Evolutionary conservation across 345 rosid genomes (phyloP).

Genomic region (Corchorus capsularis): DNA sequence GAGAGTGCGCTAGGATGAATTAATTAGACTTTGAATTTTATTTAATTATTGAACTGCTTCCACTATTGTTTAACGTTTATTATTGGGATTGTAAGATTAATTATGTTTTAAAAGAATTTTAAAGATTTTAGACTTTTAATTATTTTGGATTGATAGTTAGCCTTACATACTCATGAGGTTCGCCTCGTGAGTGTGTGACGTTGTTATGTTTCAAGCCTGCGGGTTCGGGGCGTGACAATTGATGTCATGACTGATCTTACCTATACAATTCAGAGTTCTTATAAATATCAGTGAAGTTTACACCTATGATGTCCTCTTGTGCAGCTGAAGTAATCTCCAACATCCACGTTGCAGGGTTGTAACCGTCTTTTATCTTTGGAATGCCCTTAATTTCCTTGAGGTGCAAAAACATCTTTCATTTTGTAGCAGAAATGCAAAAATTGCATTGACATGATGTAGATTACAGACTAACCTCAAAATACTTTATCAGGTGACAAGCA

Average conservation of each 20-base stretch:
- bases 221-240: too few relatives aligned
- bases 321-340: slow-evolving; percentile 55
- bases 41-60: too few relatives aligned
- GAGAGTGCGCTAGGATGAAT: too few relatives aligned
- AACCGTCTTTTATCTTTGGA: slow-evolving; percentile 61
- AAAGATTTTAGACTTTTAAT: too few relatives aligned
- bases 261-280: slow-evolving; percentile 56
- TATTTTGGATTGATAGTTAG: too few relatives aligned
- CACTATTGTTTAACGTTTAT: too few relatives aligned
- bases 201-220: too few relatives aligned
- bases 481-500: slow-evolving; percentile 26
- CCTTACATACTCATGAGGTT: too few relatives aligned
- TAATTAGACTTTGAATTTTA: too few relatives aligned
- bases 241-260: slow-evolving; percentile 28
- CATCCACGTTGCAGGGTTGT: slow-evolving; percentile 92
- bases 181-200: too few relatives aligned
- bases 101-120: too few relatives aligned
- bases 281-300: slow-evolving; percentile 61
- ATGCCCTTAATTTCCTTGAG: slow-evolving; percentile 55
- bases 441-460: not conserved
- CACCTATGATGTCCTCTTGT: slow-evolving; percentile 56
- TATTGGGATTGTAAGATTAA: too few relatives aligned
- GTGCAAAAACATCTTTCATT: not conserved
- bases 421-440: not conserved
- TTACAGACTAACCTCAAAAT: slow-evolving; percentile 23